phyloP scores from a whole-genome alignment of 768 basidiomycete species.

The Kwoniella dejecticola region DNA sequence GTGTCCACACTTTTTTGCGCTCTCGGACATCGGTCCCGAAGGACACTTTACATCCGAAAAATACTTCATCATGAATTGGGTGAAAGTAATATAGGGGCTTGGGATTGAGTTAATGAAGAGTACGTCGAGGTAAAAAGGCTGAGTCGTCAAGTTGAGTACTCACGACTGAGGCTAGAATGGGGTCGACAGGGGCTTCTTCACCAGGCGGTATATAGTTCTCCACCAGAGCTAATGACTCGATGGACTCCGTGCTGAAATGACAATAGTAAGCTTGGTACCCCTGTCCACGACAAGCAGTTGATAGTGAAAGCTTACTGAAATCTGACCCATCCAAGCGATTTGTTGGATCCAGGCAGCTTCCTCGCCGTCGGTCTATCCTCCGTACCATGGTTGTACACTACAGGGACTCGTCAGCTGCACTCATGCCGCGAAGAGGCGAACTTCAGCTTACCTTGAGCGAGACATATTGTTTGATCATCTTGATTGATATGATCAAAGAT shows the following conservation, averaged over 20 bases:
- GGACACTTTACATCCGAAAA: conserved; percentile 54
- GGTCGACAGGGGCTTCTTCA: conserved; percentile 37
- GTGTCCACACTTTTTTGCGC: conserved; percentile 55
- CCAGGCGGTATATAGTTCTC: conserved; percentile 48
- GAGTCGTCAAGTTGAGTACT: conserved; percentile 24
- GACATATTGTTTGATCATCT: conserved; percentile 49
- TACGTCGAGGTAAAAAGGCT: no score
- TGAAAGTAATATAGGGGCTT: not conserved
- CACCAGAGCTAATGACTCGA: conserved; percentile 44
- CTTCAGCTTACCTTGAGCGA: conserved; percentile 40
- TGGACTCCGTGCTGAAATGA: conserved; percentile 44
- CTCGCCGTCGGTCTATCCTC: conserved; percentile 42
- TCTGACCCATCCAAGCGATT: conserved; percentile 47
- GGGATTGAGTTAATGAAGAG: not conserved
- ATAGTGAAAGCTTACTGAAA: conserved; percentile 38
- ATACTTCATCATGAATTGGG: conserved; percentile 51
- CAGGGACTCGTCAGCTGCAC: conserved; percentile 21
- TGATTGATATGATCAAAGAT: conserved; percentile 52
- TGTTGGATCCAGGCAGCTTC: conserved; percentile 33
- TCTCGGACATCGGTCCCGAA: conserved; percentile 52
- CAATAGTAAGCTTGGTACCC: conserved; percentile 26
- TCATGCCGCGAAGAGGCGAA: not conserved
- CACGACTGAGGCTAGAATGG: conserved; percentile 48
- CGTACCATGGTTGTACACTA: conserved; percentile 50
- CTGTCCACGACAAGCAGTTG: no score